A percentile compares a stretch with the other conserved stretches of the same genome.
These are phyloP conservation scores for Geosmithia flava DNA, from an alignment of 2,329 filamentous ascomycete species.

Conservation along the genomic window DNA sequence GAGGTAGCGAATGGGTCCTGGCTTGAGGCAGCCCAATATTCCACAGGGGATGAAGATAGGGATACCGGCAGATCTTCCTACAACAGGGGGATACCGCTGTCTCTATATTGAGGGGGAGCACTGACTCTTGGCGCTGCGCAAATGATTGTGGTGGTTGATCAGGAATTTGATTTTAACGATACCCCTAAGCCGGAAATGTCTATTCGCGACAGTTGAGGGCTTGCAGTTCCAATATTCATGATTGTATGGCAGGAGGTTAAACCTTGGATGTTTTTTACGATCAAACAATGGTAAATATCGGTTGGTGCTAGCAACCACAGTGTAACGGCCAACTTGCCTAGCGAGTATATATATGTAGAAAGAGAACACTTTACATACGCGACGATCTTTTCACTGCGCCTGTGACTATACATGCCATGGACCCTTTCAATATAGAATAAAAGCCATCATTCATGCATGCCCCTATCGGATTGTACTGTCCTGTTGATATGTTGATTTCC, in stretches of 20 bases:
- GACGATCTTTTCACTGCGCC: not conserved
- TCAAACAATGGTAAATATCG: not conserved
- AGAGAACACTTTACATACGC: not conserved
- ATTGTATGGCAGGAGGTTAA: not conserved
- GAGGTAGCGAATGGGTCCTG: constrained; percentile 84
- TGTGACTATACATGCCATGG: not conserved
- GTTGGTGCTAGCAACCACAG: not conserved
- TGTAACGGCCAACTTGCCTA: not conserved
- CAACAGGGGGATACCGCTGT: no score
- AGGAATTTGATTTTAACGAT: not conserved
- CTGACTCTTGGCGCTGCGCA: not conserved
- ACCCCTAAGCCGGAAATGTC: not conserved
- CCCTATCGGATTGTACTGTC: not conserved
- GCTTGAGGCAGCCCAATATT: not conserved
- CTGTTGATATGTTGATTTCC: not conserved
- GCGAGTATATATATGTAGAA: not conserved
- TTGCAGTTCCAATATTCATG: not conserved
- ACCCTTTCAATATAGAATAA: not conserved
- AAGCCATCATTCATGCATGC: not conserved
- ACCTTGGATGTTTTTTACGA: not conserved
- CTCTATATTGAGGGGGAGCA: no score
- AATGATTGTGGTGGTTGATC: not conserved
- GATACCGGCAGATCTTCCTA: no score
- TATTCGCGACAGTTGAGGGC: not conserved
- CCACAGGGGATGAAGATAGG: no score